phyloP scores from a whole-genome alignment of 257 asterid genomes.

The Solanum ossicruentum region DNA sequence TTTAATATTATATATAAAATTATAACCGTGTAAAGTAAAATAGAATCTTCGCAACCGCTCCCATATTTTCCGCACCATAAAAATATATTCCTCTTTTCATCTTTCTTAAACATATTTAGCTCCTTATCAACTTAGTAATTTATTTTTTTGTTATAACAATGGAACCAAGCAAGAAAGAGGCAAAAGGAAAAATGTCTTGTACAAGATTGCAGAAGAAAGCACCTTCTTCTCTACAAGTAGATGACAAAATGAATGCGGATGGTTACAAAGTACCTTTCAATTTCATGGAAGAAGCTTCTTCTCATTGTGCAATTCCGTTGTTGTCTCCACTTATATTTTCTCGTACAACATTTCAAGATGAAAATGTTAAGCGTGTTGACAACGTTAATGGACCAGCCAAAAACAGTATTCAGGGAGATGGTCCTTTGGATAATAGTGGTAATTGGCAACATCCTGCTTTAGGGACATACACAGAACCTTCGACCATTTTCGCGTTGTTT shows the following conservation, averaged over 20 bases:
- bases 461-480: neutral
- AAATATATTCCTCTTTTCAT: neutral
- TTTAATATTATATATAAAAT: neutral
- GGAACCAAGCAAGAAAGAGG: slow-evolving; percentile 1
- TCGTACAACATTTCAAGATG: neutral
- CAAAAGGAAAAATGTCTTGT: neutral
- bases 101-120: neutral
- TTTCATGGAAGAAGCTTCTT: slow-evolving; percentile 3
- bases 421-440: neutral
- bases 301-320: slow-evolving; percentile 13
- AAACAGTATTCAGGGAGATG: neutral
- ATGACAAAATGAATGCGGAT: neutral
- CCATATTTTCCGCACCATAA: slow-evolving; percentile 15
- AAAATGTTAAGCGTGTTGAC: neutral
- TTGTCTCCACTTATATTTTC: slow-evolving; percentile 4
- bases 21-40: neutral
- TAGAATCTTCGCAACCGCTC: neutral
- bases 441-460: slow-evolving; percentile 13
- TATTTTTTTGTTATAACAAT: neutral
- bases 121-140: neutral
- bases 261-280: neutral
- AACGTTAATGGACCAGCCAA: neutral
- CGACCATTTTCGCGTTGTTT: slow-evolving; percentile 4
- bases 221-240: slow-evolving; percentile 9
- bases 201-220: slow-evolving; percentile 22